Conservation (phyloP, 345 rosid genomes). For the Aquilaria malaccensis region DNA sequence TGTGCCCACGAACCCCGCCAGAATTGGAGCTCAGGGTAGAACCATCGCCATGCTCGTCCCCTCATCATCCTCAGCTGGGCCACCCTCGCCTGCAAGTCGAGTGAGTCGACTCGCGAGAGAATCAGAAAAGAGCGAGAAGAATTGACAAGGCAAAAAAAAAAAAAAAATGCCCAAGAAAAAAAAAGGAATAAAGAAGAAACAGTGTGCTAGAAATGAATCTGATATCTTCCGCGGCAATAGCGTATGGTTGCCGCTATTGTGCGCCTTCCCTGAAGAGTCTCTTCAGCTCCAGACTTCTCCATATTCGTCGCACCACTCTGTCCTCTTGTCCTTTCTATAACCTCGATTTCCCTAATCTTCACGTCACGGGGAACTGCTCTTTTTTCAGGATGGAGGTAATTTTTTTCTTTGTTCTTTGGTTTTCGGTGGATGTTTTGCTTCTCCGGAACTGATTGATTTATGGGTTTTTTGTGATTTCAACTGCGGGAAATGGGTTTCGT, state of each 20-base stretch:
- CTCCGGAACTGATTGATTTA: too few species aligned
- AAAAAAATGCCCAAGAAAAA: background rate
- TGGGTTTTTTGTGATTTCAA: too few species aligned
- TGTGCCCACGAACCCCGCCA: too few species aligned
- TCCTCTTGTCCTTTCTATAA: conserved; percentile 18
- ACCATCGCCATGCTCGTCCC: too few species aligned
- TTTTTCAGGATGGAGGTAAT: conserved; percentile 66
- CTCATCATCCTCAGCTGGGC: too few species aligned
- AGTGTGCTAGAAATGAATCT: conserved; percentile 11
- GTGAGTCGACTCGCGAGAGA: conserved; percentile 1
- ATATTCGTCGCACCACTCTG: conserved; percentile 16
- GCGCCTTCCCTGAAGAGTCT: conserved; percentile 29
- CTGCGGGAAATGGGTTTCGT: too few species aligned
- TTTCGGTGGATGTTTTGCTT: too few species aligned
- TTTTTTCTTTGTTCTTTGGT: too few species aligned
- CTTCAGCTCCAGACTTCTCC: conserved; percentile 16
- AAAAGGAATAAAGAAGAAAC: background rate
- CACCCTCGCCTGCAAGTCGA: background rate
- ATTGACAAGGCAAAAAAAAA: background rate
- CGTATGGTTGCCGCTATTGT: conserved; percentile 36
- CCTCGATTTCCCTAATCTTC: conserved; percentile 8
- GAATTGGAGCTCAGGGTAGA: too few species aligned
- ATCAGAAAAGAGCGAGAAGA: conserved; percentile 17
- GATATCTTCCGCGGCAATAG: conserved; percentile 18
- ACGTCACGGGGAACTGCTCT: conserved; percentile 34